A percentile compares a stretch with the other conserved stretches of the same genome.
Conservation (phyloP, 2,329 filamentous ascomycete species). For the Knoxdaviesia proteae region DNA sequence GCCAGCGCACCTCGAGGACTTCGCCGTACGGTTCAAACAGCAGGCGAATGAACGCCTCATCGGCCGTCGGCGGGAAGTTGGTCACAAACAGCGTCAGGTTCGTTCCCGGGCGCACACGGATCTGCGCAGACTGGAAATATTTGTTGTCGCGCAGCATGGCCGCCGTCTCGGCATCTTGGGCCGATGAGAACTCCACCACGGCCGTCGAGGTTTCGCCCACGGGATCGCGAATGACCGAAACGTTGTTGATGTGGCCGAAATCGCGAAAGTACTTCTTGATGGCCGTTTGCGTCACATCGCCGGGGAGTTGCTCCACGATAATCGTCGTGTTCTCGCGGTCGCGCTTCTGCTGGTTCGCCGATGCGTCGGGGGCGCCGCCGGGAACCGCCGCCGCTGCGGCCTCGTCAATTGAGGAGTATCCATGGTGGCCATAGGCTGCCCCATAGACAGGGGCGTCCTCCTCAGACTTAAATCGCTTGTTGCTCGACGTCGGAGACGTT, state of each 20-base stretch:
- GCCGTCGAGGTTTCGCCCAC: constrained; percentile 44
- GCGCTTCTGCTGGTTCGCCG: constrained; percentile 33
- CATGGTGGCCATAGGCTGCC: constrained; percentile 8
- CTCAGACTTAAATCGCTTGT: constrained; percentile 10
- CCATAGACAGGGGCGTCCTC: constrained; percentile 5
- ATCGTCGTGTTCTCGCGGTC: constrained; percentile 83
- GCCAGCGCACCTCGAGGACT: constrained; percentile 70
- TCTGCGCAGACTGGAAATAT: constrained; percentile 49
- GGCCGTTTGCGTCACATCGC: constrained; percentile 45
- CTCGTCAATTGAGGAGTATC: too few species aligned
- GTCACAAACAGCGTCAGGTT: constrained; percentile 72
- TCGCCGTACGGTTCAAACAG: constrained; percentile 60
- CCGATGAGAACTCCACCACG: constrained; percentile 64
- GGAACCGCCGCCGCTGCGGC: not conserved
- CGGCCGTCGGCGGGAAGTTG: constrained; percentile 66
- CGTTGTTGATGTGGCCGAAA: constrained; percentile 64
- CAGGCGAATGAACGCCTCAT: constrained; percentile 46
- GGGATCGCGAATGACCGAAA: constrained; percentile 45
- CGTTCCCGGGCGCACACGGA: constrained; percentile 54
- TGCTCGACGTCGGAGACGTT: too few species aligned
- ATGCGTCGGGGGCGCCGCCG: not conserved
- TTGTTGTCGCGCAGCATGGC: constrained; percentile 70
- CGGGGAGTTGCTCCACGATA: constrained; percentile 58
- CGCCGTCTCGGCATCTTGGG: constrained; percentile 65
- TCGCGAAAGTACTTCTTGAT: constrained; percentile 81